phyloP scores from a whole-genome alignment of 768 basidiomycete species.

The Dioszegia hungarica region DNA sequence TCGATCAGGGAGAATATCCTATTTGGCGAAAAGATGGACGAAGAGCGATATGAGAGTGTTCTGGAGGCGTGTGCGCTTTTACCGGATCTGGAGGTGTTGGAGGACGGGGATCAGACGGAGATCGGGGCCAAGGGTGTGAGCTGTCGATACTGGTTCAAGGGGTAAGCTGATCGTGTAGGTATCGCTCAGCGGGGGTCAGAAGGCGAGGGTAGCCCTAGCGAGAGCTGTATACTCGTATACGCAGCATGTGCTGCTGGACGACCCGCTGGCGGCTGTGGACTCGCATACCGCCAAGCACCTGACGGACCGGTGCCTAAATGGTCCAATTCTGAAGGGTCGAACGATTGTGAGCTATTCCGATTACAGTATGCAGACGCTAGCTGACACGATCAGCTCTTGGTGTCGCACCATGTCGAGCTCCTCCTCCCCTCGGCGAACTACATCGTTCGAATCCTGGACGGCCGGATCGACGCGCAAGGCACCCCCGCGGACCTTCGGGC shows the following conservation, averaged over 20 bases:
- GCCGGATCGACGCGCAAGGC: slow-evolving; percentile 72
- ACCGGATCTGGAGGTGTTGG: slow-evolving; percentile 48
- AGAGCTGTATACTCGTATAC: slow-evolving; percentile 46
- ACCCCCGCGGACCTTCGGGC: slow-evolving; percentile 61
- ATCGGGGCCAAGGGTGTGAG: slow-evolving; percentile 43
- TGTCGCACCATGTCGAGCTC: slow-evolving; percentile 80
- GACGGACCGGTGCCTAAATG: slow-evolving; percentile 44
- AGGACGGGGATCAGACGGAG: slow-evolving; percentile 53
- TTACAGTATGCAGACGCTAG: not conserved
- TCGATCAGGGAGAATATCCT: slow-evolving; percentile 49
- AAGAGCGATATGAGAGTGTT: slow-evolving; percentile 36
- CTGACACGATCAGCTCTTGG: slow-evolving; percentile 48
- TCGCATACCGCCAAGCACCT: slow-evolving; percentile 48
- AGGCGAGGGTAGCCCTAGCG: slow-evolving; percentile 47
- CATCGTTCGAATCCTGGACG: slow-evolving; percentile 73
- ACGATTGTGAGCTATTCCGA: slow-evolving; percentile 31
- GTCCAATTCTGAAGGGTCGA: slow-evolving; percentile 32
- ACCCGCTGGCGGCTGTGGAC: slow-evolving; percentile 46
- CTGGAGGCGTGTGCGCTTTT: slow-evolving; percentile 43
- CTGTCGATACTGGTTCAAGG: not conserved
- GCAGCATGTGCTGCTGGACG: slow-evolving; percentile 43
- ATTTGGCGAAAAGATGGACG: slow-evolving; percentile 46
- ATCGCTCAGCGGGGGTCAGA: slow-evolving; percentile 42
- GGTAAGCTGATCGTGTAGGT: slow-evolving; percentile 9
- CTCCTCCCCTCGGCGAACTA: slow-evolving; percentile 70